Percentiles rank a stretch among this genome's conserved stretches.
Conservation (phyloP, 1,284 basidiomycete genomes). For the Pterula multifida region DNA sequence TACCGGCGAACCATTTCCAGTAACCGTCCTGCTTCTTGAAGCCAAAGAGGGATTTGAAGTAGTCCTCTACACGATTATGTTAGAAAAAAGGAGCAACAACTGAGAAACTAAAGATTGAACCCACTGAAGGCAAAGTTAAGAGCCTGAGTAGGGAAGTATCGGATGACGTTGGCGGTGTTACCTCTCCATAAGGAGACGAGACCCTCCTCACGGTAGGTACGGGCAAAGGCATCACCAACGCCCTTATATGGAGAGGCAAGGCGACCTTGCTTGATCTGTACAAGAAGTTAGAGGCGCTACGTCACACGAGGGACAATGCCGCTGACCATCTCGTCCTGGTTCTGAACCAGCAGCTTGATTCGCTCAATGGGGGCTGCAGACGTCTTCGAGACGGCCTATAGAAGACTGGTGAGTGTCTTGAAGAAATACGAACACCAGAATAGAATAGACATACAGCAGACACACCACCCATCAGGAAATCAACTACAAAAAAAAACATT, state of each 20-base stretch:
- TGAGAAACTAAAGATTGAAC: neutral
- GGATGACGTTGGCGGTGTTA: slow-evolving; percentile 96
- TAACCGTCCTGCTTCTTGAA: slow-evolving; percentile 86
- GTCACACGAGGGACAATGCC: slow-evolving; percentile 4
- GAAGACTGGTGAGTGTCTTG: slow-evolving; percentile 10
- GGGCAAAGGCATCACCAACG: slow-evolving; percentile 74
- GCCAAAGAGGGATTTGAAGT: slow-evolving; percentile 91
- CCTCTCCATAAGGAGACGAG: slow-evolving; percentile 87
- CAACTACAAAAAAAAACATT: slow-evolving; percentile 39
- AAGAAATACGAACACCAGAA: neutral
- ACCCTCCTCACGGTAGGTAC: slow-evolving; percentile 88
- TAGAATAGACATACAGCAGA: slow-evolving; percentile 56
- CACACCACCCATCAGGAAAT: slow-evolving; percentile 90
- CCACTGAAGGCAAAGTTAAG: slow-evolving; percentile 81
- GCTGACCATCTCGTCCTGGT: slow-evolving; percentile 87
- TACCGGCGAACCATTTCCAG: slow-evolving; percentile 86
- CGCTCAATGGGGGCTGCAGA: slow-evolving; percentile 98
- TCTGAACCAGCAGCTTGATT: slow-evolving; percentile 96
- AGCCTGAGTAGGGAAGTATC: slow-evolving; percentile 96
- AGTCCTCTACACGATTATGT: slow-evolving; percentile 71
- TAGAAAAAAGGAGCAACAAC: neutral
- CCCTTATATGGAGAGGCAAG: slow-evolving; percentile 90
- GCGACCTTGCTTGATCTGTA: slow-evolving; percentile 92
- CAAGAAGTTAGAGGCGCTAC: slow-evolving; percentile 13
- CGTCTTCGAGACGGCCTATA: slow-evolving; percentile 91